A percentile compares a stretch with the other conserved stretches of the same genome.
phyloP scores from a whole-genome alignment of 164 flowering plant genomes.

The Taxillus chinensis region DNA sequence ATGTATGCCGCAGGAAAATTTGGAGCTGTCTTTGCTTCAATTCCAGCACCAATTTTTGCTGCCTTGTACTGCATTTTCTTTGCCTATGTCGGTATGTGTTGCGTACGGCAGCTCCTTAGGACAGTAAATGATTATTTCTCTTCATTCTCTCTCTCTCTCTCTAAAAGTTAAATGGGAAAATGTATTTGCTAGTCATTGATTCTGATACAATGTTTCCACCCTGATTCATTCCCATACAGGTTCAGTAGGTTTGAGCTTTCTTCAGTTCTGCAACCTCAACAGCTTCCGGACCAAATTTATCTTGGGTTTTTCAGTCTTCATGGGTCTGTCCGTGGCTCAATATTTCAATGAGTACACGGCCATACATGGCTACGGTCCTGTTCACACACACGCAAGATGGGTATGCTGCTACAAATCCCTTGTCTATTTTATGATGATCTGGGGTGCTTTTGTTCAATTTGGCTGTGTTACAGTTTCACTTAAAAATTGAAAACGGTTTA shows the following conservation, averaged over 20 bases:
- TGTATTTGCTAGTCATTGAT: no score
- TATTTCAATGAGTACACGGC: constrained; percentile 87
- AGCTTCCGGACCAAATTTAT: constrained; percentile 88
- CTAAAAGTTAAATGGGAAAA: no score
- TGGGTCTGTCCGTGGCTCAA: constrained; percentile 89
- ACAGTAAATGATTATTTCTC: no score
- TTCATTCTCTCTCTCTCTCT: no score
- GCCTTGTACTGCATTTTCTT: constrained; percentile 93
- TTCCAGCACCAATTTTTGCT: constrained; percentile 79
- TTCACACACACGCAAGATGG: constrained; percentile 80
- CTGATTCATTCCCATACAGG: constrained; percentile 29
- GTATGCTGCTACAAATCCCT: constrained; percentile 26
- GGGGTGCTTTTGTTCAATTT: background rate
- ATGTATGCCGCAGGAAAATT: constrained; percentile 61
- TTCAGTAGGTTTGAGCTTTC: constrained; percentile 76
- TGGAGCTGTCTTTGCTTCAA: constrained; percentile 94
- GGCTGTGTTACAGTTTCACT: constrained; percentile 4
- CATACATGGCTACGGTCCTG: constrained; percentile 77
- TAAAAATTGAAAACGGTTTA: background rate
- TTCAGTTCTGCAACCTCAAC: constrained; percentile 95
- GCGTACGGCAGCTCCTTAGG: background rate
- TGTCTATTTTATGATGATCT: background rate
- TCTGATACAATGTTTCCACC: background rate
- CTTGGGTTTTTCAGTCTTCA: constrained; percentile 78
- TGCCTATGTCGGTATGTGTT: constrained; percentile 81